Base-by-base conservation (phyloP, 2,329 filamentous ascomycete species). In the Bertia moriformis region DNA sequence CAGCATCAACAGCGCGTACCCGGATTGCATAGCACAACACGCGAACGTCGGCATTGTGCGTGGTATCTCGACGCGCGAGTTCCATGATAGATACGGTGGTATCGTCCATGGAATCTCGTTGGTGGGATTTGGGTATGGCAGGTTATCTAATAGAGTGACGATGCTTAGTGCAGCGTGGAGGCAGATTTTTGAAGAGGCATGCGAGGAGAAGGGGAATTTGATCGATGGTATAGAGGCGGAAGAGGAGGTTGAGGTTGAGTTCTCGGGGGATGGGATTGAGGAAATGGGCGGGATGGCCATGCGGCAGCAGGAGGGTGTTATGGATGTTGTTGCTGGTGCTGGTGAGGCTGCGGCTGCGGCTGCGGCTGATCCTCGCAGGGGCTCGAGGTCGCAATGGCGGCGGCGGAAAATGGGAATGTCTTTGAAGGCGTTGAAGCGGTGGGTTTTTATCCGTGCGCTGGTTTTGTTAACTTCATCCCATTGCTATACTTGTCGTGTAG, bases 371-470 rank as follows among this genome's bases (percentile, higher is more conserved):
- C 19, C 49, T 53, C 22, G 54, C 51, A 40, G 56, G n/a, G n/a
- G n/a, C n/a, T n/a, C 55, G 13, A 70, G 56, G 41, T 70, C 66
- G 48, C 66, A 71, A 44, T 69, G 62, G 40, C 63, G 66, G 19
- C 58, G 57, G 0, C 58, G 54, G 46, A 71, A 71, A 15, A 70
- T 56, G 2, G 66, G 65, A 4, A 62, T 51, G 43, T 70, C 66
- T 35, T 57, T 62, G 48, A 71, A 71, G 5, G 67, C 67, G 43
- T 59, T 62, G 46, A 67, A 69, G 1, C 67, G 60, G 44, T 71
- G 66, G 3, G 69, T 47, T 45, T 29, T 29, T 10, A 29, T 29
- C n/a, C 24, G 10, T 10, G 24, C 24, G 10, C 24, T 29, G 24
- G 24, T 29, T n/a, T 10, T 29, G 24, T 10, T 10, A 29, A 10